Base-by-base conservation (phyloP, 768 basidiomycete genomes). In the Boletus subcaerulescens region DNA sequence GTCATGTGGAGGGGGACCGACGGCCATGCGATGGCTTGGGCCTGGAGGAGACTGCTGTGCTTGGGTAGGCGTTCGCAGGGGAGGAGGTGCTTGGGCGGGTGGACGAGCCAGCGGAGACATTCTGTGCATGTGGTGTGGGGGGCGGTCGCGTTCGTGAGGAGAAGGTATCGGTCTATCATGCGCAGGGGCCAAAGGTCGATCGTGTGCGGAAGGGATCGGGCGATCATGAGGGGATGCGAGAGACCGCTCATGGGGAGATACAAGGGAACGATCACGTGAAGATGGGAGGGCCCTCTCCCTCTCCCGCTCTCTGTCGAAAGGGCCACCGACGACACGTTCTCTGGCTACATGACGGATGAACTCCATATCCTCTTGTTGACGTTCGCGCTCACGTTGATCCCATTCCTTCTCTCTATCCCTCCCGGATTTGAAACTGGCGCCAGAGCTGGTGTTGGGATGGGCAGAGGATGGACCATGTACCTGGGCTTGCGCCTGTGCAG, bases 401-500 rank as follows among this genome's bases (percentile, higher is more conserved):
- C 67, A 64, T 1, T 71, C 69, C 17, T 59, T 58, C 38, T 69
- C 67, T 48, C 62, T 59, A 1, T 71, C 67, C 45, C 69, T 69
- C 5, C 50, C 60, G 8, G 64, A 29, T 18, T 57, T 68, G 57
- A 69, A 57, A 17, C 18, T 54, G 22, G 57, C 29, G 9, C 64
- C 56, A 3, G 66, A 56, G 38, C 59, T 68, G n/a, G 69, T 59
- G 48, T 42, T 56, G 18, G 61, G 61, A 48, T 64, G 66, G 36
- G 55, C 39, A 15, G 66, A 52, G 8, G 65, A 38, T 0, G 62
- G 38, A 8, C 42, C 48, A 22, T 67, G 62, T 0, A 48, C n/a
- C n/a, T 70, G 67, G 6, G 50, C 32, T 29, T 48, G 62, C 0
- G 58, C 38, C 44, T 67, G 65, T 1, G 64, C 11, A 1, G 60